Evolutionary conservation across 2,329 filamentous ascomycete genomes (phyloP).

Genomic region (Canariomyces notabilis): DNA sequence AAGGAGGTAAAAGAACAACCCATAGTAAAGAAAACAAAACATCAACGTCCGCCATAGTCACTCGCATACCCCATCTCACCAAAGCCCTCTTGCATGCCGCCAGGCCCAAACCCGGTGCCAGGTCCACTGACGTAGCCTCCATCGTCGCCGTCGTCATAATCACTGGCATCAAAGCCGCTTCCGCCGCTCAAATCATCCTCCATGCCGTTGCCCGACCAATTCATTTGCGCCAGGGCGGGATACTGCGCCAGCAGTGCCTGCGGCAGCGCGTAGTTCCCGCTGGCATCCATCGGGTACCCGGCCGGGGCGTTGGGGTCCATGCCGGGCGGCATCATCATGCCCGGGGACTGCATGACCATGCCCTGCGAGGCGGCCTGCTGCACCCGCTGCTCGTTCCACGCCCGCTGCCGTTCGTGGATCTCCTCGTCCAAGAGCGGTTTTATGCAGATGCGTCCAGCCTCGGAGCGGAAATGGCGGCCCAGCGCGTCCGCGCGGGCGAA

Average conservation of each 20-base stretch:
- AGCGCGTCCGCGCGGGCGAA: slow-evolving; percentile 95
- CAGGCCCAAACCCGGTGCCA: slow-evolving; percentile 55
- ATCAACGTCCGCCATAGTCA: slow-evolving; percentile 44
- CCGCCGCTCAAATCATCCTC: too few relatives aligned
- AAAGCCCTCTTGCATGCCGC: slow-evolving; percentile 50
- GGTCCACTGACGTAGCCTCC: slow-evolving; percentile 61
- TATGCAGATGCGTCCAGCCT: slow-evolving; percentile 93
- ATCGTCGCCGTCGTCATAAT: slow-evolving; percentile 70
- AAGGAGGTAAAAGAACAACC: neutral
- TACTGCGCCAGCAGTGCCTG: slow-evolving; percentile 87
- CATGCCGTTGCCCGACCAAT: slow-evolving; percentile 67
- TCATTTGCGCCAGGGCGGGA: slow-evolving; percentile 83
- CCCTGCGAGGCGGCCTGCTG: slow-evolving; percentile 50
- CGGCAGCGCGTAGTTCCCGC: slow-evolving; percentile 65
- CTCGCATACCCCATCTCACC: slow-evolving; percentile 51
- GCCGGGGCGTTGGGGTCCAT: slow-evolving; percentile 57
- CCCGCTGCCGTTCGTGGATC: slow-evolving; percentile 71
- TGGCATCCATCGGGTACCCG: slow-evolving; percentile 49
- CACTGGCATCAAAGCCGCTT: slow-evolving; percentile 75
- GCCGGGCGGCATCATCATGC: slow-evolving; percentile 56
- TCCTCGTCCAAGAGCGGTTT: slow-evolving; percentile 97
- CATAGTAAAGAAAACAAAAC: slow-evolving; percentile 4
- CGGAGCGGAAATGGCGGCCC: slow-evolving; percentile 89
- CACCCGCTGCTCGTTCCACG: slow-evolving; percentile 68
- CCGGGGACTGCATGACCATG: slow-evolving; percentile 54